phyloP scores from a whole-genome alignment of 441 rosid species.

The Corymbia citriodora region DNA sequence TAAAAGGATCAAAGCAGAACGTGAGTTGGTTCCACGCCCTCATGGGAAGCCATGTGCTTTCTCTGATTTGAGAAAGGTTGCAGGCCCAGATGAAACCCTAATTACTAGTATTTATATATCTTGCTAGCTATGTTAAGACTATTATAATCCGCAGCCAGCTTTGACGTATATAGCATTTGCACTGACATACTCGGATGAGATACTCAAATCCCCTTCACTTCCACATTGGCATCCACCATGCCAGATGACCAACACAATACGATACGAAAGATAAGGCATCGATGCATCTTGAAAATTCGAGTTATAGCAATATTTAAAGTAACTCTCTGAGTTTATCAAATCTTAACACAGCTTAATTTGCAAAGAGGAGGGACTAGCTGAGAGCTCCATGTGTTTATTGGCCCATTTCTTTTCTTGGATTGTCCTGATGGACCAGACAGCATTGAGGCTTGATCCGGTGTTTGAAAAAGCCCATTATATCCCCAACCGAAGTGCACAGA shows the following conservation, averaged over 20 bases:
- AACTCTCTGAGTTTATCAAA: background rate
- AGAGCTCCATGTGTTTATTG: background rate
- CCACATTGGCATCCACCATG: background rate
- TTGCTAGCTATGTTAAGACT: background rate
- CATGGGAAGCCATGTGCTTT: background rate
- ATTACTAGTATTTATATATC: background rate
- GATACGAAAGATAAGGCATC: background rate
- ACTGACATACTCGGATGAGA: background rate
- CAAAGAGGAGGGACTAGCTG: background rate
- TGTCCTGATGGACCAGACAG: background rate
- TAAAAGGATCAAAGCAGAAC: background rate
- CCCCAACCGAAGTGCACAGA: background rate
- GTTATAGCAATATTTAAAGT: background rate
- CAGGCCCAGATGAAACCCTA: background rate
- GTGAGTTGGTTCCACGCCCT: background rate
- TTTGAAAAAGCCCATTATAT: background rate
- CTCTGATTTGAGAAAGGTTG: background rate
- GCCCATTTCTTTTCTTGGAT: background rate
- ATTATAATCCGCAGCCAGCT: background rate
- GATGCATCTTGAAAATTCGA: background rate
- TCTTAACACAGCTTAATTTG: background rate
- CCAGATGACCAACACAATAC: background rate
- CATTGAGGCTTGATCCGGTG: background rate
- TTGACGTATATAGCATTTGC: background rate
- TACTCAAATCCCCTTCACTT: background rate